Base-by-base conservation (phyloP, 176 grass and related monocot genomes). In the Panicum miliaceum region DNA sequence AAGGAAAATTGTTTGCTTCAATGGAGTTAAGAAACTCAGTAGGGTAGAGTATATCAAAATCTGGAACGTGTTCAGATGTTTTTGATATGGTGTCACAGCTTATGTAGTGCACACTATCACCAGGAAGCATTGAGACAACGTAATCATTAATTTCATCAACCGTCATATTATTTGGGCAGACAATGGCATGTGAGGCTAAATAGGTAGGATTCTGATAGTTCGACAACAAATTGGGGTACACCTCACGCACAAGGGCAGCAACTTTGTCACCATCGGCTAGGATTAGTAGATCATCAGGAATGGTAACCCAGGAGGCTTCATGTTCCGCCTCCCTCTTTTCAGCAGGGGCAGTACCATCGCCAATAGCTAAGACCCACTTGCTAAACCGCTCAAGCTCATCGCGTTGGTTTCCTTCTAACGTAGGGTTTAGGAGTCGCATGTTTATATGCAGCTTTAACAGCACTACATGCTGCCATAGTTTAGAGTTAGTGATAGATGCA, bases 261-360 rank as follows among this genome's bases (percentile, higher is more conserved):
- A 54, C 53, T 0, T 74, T 74, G 2, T 74, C 71, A 22, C 27
- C 71, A 52, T 22, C 9, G 3, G 8, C 22, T 0, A 3, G 15
- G 1, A 74, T 0, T 1, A 74, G 12, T 3, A 74, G 20, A 74
- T 36, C 15, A 22, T 52, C 16, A 20, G 47, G 71, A 3, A 74
- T 53, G 10, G 6, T 16, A 4, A 73, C 8, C 45, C 70, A 73
- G 0, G 23, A 20, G 4, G 45, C 10, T 0, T 51, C 13, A 15
- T 0, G 0, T 8, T 71, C 45, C 0, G 0, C 26, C 2, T 0
- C 2, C 2, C 8, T 29, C 1, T 6, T 16, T 4, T 3, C 0
- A 2, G 4, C 1, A 6, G 25, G 40, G 0, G 23, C 0, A 9
- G 19, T 53, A 3, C 62, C 81, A 47, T 74, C 19, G 2, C 67